Evolutionary conservation across 2,329 filamentous ascomycete genomes (phyloP).

Genomic region (Fusarium brevicatenulatum): DNA sequence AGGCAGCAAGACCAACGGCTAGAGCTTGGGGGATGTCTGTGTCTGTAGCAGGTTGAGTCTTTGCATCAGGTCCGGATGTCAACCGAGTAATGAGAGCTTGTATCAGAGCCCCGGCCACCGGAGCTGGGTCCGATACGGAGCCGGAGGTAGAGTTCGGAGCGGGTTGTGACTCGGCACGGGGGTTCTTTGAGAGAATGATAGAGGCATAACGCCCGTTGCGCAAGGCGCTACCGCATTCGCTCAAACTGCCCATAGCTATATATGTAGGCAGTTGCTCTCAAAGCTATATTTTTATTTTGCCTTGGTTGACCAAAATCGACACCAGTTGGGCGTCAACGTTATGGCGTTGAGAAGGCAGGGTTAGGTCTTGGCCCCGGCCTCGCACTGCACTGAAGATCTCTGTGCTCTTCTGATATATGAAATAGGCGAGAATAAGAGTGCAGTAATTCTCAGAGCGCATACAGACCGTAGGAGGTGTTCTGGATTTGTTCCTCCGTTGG

Average conservation of each 20-base stretch:
- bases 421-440: background rate
- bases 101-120: constrained; percentile 37
- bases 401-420: background rate
- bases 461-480: background rate
- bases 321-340: constrained; percentile 26
- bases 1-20: constrained; percentile 50
- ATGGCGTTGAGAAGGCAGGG: constrained; percentile 23
- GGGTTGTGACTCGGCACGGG: constrained; percentile 20
- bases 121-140: constrained; percentile 36
- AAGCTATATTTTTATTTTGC: background rate
- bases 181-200: constrained; percentile 34
- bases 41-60: background rate
- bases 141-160: constrained; percentile 32
- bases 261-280: background rate
- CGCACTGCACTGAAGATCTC: background rate
- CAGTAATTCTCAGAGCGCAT: background rate
- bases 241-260: constrained; percentile 1
- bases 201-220: constrained; percentile 40
- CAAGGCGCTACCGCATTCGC: constrained; percentile 35
- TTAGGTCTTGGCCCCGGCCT: constrained; percentile 36
- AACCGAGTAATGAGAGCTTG: constrained; percentile 30
- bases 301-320: background rate
- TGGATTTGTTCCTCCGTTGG: background rate
- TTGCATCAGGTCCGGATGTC: constrained; percentile 8
- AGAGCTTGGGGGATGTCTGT: constrained; percentile 32